Evolutionary conservation across 352 stramenopile species (phyloP).

Genomic region (Peronospora destructor): DNA sequence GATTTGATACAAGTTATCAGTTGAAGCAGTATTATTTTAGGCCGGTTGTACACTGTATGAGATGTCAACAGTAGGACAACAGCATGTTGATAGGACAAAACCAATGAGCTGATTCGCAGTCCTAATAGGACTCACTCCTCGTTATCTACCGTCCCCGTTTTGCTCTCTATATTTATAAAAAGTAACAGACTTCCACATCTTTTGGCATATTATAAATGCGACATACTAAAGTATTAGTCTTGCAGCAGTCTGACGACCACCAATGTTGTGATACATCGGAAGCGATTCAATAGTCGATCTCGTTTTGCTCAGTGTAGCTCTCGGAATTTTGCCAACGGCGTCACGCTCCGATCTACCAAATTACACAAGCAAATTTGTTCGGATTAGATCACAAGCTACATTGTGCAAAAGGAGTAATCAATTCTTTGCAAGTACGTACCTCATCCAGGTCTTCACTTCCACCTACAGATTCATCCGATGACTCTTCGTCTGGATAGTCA

Average conservation of each 20-base stretch:
- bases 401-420: neutral
- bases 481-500: conserved; percentile 83
- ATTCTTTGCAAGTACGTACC: conserved; percentile 11
- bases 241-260: neutral
- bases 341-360: conserved; percentile 24
- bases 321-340: conserved; percentile 14
- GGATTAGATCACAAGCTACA: conserved; percentile 6
- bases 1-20: too few species aligned
- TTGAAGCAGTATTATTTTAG: too few species aligned
- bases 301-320: conserved; percentile 24
- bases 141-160: too few species aligned
- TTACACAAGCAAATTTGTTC: conserved; percentile 5
- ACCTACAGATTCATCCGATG: conserved; percentile 32
- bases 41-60: too few species aligned
- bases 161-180: too few species aligned
- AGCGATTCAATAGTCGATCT: conserved; percentile 25
- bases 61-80: too few species aligned
- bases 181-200: too few species aligned
- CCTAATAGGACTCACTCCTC: too few species aligned
- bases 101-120: too few species aligned
- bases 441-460: conserved; percentile 35
- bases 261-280: neutral
- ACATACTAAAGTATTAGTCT: neutral
- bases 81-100: too few species aligned
- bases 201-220: neutral